Percentiles rank a stretch among this genome's conserved stretches.
Evolutionary conservation across 1,284 basidiomycete species (phyloP).

Genomic region (Malassezia restricta): DNA sequence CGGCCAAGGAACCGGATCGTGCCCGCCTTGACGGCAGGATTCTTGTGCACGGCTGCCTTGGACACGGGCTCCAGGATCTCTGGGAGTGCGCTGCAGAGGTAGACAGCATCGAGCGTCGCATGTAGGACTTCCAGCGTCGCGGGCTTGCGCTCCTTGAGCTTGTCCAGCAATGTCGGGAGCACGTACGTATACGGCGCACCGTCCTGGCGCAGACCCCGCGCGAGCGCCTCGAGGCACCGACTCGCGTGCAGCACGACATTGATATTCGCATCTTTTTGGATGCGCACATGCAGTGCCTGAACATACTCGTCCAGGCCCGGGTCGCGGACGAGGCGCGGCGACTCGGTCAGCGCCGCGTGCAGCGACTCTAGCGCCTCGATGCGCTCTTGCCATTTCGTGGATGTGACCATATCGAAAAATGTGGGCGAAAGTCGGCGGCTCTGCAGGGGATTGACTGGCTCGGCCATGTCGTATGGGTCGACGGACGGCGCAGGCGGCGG

Average conservation of each 20-base stretch:
- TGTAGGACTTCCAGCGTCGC: slow-evolving; percentile 81
- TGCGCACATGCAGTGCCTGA: slow-evolving; percentile 64
- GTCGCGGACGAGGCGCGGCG: slow-evolving; percentile 63
- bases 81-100: slow-evolving; percentile 59
- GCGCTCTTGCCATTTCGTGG: slow-evolving; percentile 96
- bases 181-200: slow-evolving; percentile 66
- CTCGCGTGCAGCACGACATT: slow-evolving; percentile 86
- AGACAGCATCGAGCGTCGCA: slow-evolving; percentile 76
- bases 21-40: slow-evolving; percentile 91
- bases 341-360: slow-evolving; percentile 58
- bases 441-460: slow-evolving; percentile 68
- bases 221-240: slow-evolving; percentile 70
- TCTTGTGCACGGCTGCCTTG: slow-evolving; percentile 71
- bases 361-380: slow-evolving; percentile 74
- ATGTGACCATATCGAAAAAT: slow-evolving; percentile 56
- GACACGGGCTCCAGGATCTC: slow-evolving; percentile 78
- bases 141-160: slow-evolving; percentile 86
- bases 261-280: slow-evolving; percentile 84
- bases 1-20: slow-evolving; percentile 77
- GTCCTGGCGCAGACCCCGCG: slow-evolving; percentile 59
- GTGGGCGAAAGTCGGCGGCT: slow-evolving; percentile 51
- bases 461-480: slow-evolving; percentile 74
- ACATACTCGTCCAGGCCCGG: slow-evolving; percentile 60
- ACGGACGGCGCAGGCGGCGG: background rate
- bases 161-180: slow-evolving; percentile 69